Conservation (phyloP, 257 asterid genomes). For the Solanum pinnatisectum region DNA sequence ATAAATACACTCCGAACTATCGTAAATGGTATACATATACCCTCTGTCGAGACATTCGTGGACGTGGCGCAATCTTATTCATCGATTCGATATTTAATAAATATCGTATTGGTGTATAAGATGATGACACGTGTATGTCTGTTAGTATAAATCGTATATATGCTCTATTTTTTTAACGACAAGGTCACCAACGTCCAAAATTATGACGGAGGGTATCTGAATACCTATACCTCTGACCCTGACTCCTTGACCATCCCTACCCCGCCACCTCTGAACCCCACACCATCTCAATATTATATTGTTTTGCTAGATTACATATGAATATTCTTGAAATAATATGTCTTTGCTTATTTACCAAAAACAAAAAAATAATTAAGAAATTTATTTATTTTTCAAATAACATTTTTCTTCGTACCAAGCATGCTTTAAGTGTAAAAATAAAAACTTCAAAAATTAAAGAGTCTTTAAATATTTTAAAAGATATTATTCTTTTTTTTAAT, state of each 20-base stretch:
- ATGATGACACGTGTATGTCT: neutral
- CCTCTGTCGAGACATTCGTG: no score
- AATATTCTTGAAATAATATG: no score
- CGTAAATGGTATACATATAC: no score
- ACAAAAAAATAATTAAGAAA: no score
- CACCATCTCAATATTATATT: neutral
- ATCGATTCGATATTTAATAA: no score
- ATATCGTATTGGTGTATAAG: neutral
- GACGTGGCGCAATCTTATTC: neutral
- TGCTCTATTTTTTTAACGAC: neutral
- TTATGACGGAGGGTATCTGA: neutral
- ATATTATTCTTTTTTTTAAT: no score
- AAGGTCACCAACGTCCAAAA: fast-evolving
- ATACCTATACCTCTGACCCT: neutral
- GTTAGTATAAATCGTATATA: no score
- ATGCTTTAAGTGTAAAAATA: neutral
- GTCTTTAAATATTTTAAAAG: no score
- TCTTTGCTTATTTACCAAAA: no score
- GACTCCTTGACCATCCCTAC: neutral
- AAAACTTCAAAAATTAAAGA: neutral
- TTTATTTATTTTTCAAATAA: neutral
- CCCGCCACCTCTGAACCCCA: neutral
- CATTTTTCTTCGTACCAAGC: neutral
- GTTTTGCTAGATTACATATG: neutral
- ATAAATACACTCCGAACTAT: no score